Percentiles rank a stretch among this genome's conserved stretches.
phyloP scores from a whole-genome alignment of 2,329 filamentous ascomycete genomes.

The Neodidymelliopsis sp. region DNA sequence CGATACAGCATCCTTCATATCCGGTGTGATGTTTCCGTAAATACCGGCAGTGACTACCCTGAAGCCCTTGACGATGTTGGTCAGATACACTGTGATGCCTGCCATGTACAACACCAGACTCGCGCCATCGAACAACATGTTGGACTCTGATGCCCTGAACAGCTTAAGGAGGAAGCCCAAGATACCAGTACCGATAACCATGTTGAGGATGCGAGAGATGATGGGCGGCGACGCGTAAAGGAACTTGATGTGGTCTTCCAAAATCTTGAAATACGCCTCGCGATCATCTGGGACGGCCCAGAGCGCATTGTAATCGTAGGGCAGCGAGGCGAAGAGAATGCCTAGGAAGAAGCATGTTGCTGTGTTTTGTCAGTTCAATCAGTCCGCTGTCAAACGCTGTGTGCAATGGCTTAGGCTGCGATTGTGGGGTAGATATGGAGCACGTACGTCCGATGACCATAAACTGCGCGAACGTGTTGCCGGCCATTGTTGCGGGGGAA shows the following conservation, averaged over 20 bases:
- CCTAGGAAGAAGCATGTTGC: constrained; percentile 95
- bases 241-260: constrained; percentile 90
- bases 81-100: constrained; percentile 89
- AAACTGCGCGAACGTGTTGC: constrained; percentile 86
- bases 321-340: constrained; percentile 94
- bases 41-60: constrained; percentile 78
- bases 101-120: constrained; percentile 78
- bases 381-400: not conserved
- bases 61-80: constrained; percentile 96
- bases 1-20: constrained; percentile 38
- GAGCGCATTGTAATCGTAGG: constrained; percentile 92
- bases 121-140: constrained; percentile 90
- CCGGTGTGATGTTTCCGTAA: constrained; percentile 61
- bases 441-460: constrained; percentile 92
- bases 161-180: constrained; percentile 92
- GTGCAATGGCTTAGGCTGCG: no score
- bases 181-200: constrained; percentile 86
- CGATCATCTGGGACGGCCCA: constrained; percentile 74
- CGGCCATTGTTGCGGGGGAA: constrained; percentile 36
- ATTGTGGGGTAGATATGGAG: constrained; percentile 7
- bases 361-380: constrained; percentile 29
- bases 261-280: constrained; percentile 77
- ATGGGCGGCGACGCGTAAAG: constrained; percentile 90
- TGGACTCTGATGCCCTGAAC: constrained; percentile 90
- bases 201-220: constrained; percentile 92